Evolutionary conservation across 257 asterid species (phyloP).

Genomic region (Capsicum rhomboideum): DNA sequence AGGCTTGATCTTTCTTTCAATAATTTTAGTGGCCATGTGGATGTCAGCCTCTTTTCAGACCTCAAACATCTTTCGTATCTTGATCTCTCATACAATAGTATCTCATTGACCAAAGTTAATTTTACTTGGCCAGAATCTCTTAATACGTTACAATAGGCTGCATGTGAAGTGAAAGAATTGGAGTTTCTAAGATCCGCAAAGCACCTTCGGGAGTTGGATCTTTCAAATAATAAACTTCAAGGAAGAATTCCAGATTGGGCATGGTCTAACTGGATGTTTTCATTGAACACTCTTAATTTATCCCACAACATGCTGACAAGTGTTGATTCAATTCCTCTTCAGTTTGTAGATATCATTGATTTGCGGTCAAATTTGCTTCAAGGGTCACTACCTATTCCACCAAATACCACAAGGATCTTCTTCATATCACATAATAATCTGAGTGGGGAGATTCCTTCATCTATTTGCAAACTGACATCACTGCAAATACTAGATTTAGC

Average conservation of each 20-base stretch:
- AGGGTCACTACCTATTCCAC: background rate
- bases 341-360: background rate
- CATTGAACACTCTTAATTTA: rapidly evolving
- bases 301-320: background rate
- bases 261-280: background rate
- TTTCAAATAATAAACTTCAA: background rate
- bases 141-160: rapidly evolving
- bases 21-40: background rate
- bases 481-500: background rate
- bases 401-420: background rate
- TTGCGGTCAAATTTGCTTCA: background rate
- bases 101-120: no score
- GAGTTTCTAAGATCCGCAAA: background rate
- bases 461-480: background rate
- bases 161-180: background rate
- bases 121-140: background rate
- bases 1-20: background rate
- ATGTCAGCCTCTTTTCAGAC: no score
- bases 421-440: background rate
- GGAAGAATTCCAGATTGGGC: background rate
- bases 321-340: background rate
- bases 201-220: background rate
- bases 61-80: no score
- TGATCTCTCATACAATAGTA: no score
- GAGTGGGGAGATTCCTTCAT: background rate